Percentiles rank a stretch among this genome's conserved stretches.
Evolutionary conservation across 257 asterid species (phyloP).

Genomic region (Misopates orontium): DNA sequence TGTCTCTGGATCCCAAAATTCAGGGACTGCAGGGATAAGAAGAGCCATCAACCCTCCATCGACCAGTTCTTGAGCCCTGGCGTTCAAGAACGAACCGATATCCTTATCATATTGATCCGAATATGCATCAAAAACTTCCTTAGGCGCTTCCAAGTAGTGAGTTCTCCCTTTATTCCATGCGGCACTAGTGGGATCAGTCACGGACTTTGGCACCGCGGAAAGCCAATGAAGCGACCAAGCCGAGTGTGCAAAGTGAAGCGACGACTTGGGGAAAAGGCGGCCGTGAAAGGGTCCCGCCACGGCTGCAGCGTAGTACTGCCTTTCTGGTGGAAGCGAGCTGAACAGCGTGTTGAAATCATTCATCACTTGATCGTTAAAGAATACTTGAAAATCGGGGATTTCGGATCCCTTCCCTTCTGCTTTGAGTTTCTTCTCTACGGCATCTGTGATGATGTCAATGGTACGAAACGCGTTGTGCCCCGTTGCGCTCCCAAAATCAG

Average conservation of each 20-base stretch:
- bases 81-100: conserved; percentile 26
- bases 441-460: conserved; percentile 28
- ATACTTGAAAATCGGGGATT: conserved; percentile 23
- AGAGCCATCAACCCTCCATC: conserved; percentile 37
- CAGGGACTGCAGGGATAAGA: conserved; percentile 32
- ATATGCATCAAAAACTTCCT: conserved; percentile 32
- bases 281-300: conserved; percentile 37
- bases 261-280: conserved; percentile 27
- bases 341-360: conserved; percentile 40
- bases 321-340: conserved; percentile 20
- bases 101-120: conserved; percentile 24
- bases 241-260: conserved; percentile 34
- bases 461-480: conserved; percentile 46
- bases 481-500: conserved; percentile 49
- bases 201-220: conserved; percentile 28
- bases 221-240: conserved; percentile 40
- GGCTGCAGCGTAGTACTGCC: conserved; percentile 28
- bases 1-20: not conserved
- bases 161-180: conserved; percentile 36
- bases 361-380: conserved; percentile 29
- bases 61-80: conserved; percentile 33
- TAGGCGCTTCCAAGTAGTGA: conserved; percentile 7
- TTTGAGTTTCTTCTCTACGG: conserved; percentile 5
- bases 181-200: conserved; percentile 8
- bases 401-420: not conserved